Evolutionary conservation across 805 yeast species (phyloP).

Genomic region (Cyberlindnera bimundalis): DNA sequence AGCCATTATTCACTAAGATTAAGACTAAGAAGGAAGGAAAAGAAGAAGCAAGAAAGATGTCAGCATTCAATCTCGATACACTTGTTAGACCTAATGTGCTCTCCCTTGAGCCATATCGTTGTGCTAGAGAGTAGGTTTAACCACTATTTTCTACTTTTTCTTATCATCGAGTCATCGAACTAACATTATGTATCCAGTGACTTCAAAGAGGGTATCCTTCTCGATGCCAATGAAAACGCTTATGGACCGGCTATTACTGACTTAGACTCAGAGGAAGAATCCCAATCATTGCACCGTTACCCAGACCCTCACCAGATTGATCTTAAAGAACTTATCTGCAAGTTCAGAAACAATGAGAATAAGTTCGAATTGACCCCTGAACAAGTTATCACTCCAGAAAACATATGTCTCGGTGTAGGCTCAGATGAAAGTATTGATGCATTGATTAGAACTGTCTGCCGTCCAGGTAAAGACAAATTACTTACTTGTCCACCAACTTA

Average conservation of each 20-base stretch:
- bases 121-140: constrained; percentile 83
- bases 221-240: constrained; percentile 96
- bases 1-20: no score
- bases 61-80: constrained; percentile 46
- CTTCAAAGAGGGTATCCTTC: constrained; percentile 77
- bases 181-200: constrained; percentile 40
- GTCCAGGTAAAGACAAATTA: constrained; percentile 79
- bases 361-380: constrained; percentile 24
- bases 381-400: constrained; percentile 48
- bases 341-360: constrained; percentile 60
- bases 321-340: constrained; percentile 67
- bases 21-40: no score
- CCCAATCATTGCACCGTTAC: constrained; percentile 74
- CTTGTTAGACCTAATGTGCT: constrained; percentile 84
- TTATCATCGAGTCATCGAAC: background rate
- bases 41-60: constrained; percentile 28
- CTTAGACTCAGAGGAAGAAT: constrained; percentile 41
- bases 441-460: constrained; percentile 76
- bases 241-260: constrained; percentile 74
- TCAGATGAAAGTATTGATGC: constrained; percentile 95
- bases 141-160: background rate
- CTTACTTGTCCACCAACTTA: constrained; percentile 93
- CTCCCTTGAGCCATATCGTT: constrained; percentile 83
- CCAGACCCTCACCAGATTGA: constrained; percentile 94
- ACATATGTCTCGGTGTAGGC: constrained; percentile 92